Evolutionary conservation across 305 asterid genomes (phyloP), one percentile per base, ranked within the genome.

Genomic region (Vinca major): DNA sequence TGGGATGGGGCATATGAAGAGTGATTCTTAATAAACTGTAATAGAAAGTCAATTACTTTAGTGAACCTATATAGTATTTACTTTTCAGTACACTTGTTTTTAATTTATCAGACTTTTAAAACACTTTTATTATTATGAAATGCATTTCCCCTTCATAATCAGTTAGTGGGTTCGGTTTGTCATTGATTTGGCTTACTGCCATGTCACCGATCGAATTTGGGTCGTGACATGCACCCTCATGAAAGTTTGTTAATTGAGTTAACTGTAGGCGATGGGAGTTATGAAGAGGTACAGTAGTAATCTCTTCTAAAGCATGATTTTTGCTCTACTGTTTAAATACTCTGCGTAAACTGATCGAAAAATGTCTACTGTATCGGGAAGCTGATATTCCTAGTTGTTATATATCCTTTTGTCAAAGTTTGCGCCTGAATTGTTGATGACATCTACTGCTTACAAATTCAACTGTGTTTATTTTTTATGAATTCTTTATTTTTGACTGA

Each of bases 201-300:
- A 26, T 26, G 33, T 26, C 33, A 26, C 33, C 33, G 33, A 26
- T 26, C 33, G 33, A 1, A 26, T 26, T 26, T 26, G 33, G 33
- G 33, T 26, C 33, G 33, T 26, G 33, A 26, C 33, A 26, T 93
- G 86, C 98, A 90, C 77, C 95, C 98, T 62, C 90, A 93, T 75
- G 98, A 93, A 80, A 79, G 89, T 71, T 86, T 97, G 72, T 78
- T 93, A 40, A 78, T 93, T 74, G 98, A 93, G 86, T 87, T 93
- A 84, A 93, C 97, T 62, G 93, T 93, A 65, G 98, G 97, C 73
- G 95, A 89, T 70, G 98, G 98, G 74, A 87, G 86, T 79, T 93
- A 93, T 67, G 98, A 93, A 75, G 81, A 89, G 93, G 97, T 92
- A 82, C 44, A 71, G 48, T 60, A 14, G 26, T 16, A 14, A n/a